These are phyloP conservation scores for Helotiales sp. DNA, from an alignment of 2,329 filamentous ascomycete species.

Conservation along the genomic window DNA sequence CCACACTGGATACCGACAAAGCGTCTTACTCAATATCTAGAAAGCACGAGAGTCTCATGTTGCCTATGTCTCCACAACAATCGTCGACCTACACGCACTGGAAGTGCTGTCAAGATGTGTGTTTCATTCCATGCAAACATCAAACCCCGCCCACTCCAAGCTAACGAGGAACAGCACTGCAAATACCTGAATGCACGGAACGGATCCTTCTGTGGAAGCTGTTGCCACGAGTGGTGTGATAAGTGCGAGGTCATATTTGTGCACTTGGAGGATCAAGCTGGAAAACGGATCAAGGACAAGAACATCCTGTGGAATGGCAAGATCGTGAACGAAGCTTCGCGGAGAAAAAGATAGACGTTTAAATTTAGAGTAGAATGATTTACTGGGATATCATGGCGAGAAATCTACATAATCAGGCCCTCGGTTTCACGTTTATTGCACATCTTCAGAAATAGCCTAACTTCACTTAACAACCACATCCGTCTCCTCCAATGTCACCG, in stretches of 20 bases:
- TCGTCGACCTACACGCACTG: not conserved
- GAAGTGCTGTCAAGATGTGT: not conserved
- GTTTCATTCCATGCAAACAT: too few species aligned
- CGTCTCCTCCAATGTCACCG: conserved; percentile 23
- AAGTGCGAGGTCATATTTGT: not conserved
- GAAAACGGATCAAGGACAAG: not conserved
- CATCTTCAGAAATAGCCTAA: too few species aligned
- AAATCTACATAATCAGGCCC: too few species aligned
- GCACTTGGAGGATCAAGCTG: not conserved
- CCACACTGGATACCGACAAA: too few species aligned
- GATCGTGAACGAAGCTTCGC: not conserved
- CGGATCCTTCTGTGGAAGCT: not conserved
- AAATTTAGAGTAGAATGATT: too few species aligned
- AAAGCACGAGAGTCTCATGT: too few species aligned
- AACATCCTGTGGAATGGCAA: not conserved
- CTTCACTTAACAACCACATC: conserved; percentile 27
- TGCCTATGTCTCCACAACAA: not conserved
- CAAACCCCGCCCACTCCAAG: too few species aligned
- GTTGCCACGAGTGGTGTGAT: not conserved
- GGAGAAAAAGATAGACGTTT: too few species aligned
- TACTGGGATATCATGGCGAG: too few species aligned
- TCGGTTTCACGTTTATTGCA: too few species aligned
- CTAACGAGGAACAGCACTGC: not conserved
- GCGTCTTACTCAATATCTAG: too few species aligned
- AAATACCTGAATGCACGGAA: not conserved